Percentiles rank a stretch among this genome's conserved stretches.
Evolutionary conservation across 202 grass and related monocot species (phyloP).

Genomic region (Dendrocalamus latiflorus): DNA sequence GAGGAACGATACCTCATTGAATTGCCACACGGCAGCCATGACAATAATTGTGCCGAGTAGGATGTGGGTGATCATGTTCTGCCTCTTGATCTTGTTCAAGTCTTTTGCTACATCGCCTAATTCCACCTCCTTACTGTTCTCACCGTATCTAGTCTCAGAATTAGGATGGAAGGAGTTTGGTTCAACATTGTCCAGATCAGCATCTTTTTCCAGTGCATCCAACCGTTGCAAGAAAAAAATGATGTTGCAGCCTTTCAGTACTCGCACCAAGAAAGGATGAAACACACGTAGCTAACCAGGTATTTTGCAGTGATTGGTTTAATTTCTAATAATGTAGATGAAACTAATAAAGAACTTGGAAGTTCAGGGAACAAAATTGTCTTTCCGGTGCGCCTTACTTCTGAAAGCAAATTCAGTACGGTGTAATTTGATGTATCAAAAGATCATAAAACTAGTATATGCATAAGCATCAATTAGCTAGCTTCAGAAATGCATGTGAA

Average conservation of each 20-base stretch:
- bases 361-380: not conserved
- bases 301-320: not conserved
- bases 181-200: not conserved
- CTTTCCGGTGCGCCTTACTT: not conserved
- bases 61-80: slow-evolving; percentile 60
- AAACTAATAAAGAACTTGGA: not conserved
- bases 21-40: slow-evolving; percentile 43
- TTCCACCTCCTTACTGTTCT: not conserved
- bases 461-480: too few relatives aligned
- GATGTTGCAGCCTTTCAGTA: not conserved
- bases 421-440: too few relatives aligned
- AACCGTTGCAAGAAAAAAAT: slow-evolving; percentile 13
- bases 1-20: slow-evolving; percentile 52
- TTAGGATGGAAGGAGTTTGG: not conserved
- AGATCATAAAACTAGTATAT: too few relatives aligned
- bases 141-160: not conserved
- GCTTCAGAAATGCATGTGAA: too few relatives aligned
- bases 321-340: not conserved
- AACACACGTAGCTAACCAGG: too few relatives aligned
- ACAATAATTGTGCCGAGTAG: slow-evolving; percentile 46
- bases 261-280: not conserved
- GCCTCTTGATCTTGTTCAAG: slow-evolving; percentile 48
- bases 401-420: too few relatives aligned
- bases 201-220: slow-evolving; percentile 11
- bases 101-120: slow-evolving; percentile 38